Evolutionary conservation across 768 basidiomycete species (phyloP).

Genomic region (Lactarius sanguifluus): DNA sequence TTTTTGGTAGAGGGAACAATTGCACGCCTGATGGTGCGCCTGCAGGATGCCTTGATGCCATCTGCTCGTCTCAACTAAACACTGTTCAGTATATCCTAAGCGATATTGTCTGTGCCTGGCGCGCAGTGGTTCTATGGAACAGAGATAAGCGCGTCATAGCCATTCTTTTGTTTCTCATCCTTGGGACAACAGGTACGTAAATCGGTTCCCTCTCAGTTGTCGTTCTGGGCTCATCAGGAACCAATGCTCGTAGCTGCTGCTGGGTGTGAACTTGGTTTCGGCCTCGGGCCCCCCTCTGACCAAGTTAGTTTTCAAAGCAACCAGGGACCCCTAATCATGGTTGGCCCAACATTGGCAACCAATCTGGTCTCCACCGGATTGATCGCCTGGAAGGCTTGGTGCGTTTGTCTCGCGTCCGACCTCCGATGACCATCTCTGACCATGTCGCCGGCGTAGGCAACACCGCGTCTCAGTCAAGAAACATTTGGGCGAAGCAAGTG

Average conservation of each 20-base stretch:
- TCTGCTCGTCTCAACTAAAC: too few relatives aligned
- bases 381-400: constrained; percentile 7
- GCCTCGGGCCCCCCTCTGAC: not conserved
- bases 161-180: not conserved
- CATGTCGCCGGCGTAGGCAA: not conserved
- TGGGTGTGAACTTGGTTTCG: not conserved
- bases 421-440: not conserved
- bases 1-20: too few relatives aligned
- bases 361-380: constrained; percentile 9
- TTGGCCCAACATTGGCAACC: not conserved
- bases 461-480: not conserved
- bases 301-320: too few relatives aligned
- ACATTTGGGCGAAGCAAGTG: constrained; percentile 4
- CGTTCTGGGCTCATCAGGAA: too few relatives aligned
- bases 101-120: constrained; percentile 4
- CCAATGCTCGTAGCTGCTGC: not conserved
- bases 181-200: not conserved
- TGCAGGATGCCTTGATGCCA: too few relatives aligned
- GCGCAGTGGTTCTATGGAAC: constrained; percentile 5
- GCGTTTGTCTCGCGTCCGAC: not conserved
- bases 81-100: too few relatives aligned
- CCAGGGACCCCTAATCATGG: not conserved
- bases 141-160: not conserved
- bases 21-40: too few relatives aligned
- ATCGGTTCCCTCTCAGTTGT: not conserved